phyloP scores from a whole-genome alignment of 1,139 yeast species.

The Debaryomyces coudertii region DNA sequence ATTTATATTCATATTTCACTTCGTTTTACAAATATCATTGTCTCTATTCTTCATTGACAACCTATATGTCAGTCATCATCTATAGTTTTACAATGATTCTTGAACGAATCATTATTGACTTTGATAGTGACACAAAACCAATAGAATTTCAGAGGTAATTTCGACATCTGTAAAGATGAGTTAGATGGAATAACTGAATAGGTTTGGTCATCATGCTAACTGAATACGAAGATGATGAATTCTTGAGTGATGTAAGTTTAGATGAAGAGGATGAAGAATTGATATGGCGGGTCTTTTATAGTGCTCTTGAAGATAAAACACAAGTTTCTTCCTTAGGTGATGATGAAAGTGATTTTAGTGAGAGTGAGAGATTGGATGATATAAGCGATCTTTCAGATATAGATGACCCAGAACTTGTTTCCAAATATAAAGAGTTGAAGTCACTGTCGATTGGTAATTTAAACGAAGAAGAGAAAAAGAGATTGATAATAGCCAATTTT shows the following conservation, averaged over 20 bases:
- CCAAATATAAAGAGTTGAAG: constrained; percentile 33
- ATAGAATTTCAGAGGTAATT: background rate
- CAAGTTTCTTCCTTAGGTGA: constrained; percentile 4
- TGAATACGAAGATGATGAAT: constrained; percentile 19
- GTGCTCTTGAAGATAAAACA: constrained; percentile 24
- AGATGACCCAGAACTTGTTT: constrained; percentile 41
- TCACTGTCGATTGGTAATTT: constrained; percentile 27
- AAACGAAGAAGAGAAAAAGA: constrained; percentile 56
- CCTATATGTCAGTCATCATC: too few relatives aligned
- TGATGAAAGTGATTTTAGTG: constrained; percentile 8
- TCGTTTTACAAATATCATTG: too few relatives aligned
- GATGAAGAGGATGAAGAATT: constrained; percentile 54
- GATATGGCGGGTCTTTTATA: constrained; percentile 48
- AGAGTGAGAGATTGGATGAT: constrained; percentile 18
- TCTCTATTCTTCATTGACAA: too few relatives aligned
- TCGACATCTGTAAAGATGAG: background rate
- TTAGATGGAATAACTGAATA: background rate
- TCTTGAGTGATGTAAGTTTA: constrained; percentile 42
- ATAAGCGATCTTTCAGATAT: constrained; percentile 37
- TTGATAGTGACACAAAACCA: background rate
- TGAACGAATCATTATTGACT: too few relatives aligned
- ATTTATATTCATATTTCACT: too few relatives aligned
- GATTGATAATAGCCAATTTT: constrained; percentile 70
- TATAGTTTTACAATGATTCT: too few relatives aligned
- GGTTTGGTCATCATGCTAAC: background rate